phyloP scores from a whole-genome alignment of 495 filamentous ascomycete species.

The Daldinia vernicosa region DNA sequence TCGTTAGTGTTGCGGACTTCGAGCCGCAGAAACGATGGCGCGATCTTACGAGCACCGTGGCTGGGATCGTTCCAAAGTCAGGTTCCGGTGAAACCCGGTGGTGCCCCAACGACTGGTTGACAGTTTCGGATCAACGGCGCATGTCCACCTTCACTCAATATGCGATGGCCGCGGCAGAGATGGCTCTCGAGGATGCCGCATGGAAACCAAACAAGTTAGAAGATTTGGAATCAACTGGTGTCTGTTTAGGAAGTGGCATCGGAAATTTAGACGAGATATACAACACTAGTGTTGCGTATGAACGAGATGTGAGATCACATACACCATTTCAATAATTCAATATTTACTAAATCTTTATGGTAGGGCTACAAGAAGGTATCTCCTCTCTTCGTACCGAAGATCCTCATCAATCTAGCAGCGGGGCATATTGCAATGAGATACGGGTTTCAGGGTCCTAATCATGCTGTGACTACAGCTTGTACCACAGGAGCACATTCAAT shows the following conservation, averaged over 20 bases:
- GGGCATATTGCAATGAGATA: constrained; percentile 94
- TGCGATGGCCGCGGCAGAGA: constrained; percentile 84
- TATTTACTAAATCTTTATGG: constrained; percentile 9
- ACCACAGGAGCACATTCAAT: constrained; percentile 95
- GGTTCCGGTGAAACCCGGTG: constrained; percentile 55
- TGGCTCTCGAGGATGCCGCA: constrained; percentile 84
- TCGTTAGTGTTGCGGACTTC: constrained; percentile 71
- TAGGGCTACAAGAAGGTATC: constrained; percentile 92
- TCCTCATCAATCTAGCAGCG: constrained; percentile 93
- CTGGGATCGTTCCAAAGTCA: constrained; percentile 75
- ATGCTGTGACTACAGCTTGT: constrained; percentile 91
- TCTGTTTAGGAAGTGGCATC: constrained; percentile 96
- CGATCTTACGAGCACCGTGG: constrained; percentile 82
- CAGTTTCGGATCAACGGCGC: constrained; percentile 73
- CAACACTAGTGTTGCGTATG: constrained; percentile 78
- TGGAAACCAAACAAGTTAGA: constrained; percentile 73
- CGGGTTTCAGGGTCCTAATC: constrained; percentile 90
- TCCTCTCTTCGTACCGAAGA: constrained; percentile 88
- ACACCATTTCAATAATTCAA: background rate
- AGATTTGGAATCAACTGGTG: constrained; percentile 78
- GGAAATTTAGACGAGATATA: constrained; percentile 92
- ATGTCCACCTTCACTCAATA: constrained; percentile 96
- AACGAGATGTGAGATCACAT: constrained; percentile 68
- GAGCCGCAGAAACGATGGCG: constrained; percentile 63
- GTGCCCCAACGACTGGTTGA: constrained; percentile 81